These are phyloP conservation scores for Gyromitra esculenta DNA, from an alignment of 2,329 filamentous ascomycete genomes.

Conservation along the genomic window DNA sequence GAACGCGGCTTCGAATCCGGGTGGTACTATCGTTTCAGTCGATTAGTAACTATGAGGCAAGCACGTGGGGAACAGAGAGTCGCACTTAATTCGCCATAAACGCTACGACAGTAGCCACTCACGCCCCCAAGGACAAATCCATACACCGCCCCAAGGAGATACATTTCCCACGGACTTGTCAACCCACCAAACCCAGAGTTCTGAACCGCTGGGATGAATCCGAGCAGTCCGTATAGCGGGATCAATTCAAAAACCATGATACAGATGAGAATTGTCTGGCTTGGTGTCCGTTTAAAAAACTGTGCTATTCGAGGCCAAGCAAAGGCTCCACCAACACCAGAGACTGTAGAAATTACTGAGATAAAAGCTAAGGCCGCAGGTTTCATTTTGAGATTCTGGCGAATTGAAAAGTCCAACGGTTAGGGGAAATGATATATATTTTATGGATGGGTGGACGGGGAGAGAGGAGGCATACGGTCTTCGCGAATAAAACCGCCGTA, in stretches of 20 bases:
- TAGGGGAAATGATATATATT: constrained; percentile 32
- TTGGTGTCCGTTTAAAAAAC: constrained; percentile 74
- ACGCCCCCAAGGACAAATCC: constrained; percentile 94
- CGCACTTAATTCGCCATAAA: constrained; percentile 83
- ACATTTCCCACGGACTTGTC: constrained; percentile 91
- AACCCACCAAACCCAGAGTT: constrained; percentile 80
- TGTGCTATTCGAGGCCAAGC: constrained; percentile 84
- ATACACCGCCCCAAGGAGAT: constrained; percentile 87
- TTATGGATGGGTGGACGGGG: constrained; percentile 13
- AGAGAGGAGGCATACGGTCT: constrained; percentile 68
- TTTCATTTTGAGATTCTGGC: constrained; percentile 77
- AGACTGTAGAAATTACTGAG: constrained; percentile 87
- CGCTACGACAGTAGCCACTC: constrained; percentile 87
- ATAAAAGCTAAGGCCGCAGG: constrained; percentile 89
- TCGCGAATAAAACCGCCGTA: constrained; percentile 94
- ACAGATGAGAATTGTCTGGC: constrained; percentile 91
- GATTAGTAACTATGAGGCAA: background rate
- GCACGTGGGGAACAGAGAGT: background rate
- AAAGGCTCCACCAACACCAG: constrained; percentile 87
- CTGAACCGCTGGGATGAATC: constrained; percentile 83
- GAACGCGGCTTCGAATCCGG: constrained; percentile 93
- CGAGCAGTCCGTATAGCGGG: constrained; percentile 87
- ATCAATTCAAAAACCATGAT: constrained; percentile 92
- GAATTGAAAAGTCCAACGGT: constrained; percentile 22
- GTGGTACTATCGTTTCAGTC: constrained; percentile 68